Percentiles rank a stretch among this genome's conserved stretches.
These are phyloP conservation scores for Magnaporthiopsis poae DNA, from an alignment of 2,329 filamentous ascomycete species.

Conservation along the genomic window DNA sequence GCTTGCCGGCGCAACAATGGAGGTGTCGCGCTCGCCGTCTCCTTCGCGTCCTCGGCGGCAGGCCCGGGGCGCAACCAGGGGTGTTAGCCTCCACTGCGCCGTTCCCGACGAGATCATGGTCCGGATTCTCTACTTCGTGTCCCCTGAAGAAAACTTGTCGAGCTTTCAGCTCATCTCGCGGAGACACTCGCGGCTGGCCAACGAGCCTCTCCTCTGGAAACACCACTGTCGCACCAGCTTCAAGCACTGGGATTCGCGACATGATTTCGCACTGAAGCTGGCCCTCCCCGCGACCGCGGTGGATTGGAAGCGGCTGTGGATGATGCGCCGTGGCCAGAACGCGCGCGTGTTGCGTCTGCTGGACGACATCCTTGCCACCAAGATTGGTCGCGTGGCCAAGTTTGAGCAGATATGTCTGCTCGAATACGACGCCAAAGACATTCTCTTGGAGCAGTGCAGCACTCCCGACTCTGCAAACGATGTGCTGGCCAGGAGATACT, in stretches of 20 bases:
- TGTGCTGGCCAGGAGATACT: conserved; percentile 70
- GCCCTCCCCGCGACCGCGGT: conserved; percentile 42
- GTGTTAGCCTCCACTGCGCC: background rate
- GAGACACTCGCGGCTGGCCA: conserved; percentile 54
- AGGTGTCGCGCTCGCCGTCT: background rate
- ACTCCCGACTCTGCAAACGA: conserved; percentile 55
- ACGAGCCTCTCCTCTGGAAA: conserved; percentile 71
- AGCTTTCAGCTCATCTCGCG: conserved; percentile 46
- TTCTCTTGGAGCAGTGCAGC: conserved; percentile 56
- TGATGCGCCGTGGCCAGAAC: conserved; percentile 45
- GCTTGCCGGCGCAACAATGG: background rate
- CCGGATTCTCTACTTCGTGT: conserved; percentile 58
- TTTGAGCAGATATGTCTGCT: conserved; percentile 60
- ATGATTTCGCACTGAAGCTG: conserved; percentile 51
- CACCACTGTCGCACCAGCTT: conserved; percentile 61
- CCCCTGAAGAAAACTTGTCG: conserved; percentile 43
- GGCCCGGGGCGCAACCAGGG: background rate
- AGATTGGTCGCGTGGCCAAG: conserved; percentile 58
- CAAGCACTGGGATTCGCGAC: conserved; percentile 62
- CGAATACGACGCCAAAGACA: conserved; percentile 85
- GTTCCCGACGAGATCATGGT: conserved; percentile 80
- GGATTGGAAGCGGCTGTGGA: conserved; percentile 66
- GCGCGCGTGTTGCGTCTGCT: conserved; percentile 43
- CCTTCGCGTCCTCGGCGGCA: no score
- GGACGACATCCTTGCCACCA: conserved; percentile 59